Conservation (phyloP, 208 protist species). For the Porcisia deanei region DNA sequence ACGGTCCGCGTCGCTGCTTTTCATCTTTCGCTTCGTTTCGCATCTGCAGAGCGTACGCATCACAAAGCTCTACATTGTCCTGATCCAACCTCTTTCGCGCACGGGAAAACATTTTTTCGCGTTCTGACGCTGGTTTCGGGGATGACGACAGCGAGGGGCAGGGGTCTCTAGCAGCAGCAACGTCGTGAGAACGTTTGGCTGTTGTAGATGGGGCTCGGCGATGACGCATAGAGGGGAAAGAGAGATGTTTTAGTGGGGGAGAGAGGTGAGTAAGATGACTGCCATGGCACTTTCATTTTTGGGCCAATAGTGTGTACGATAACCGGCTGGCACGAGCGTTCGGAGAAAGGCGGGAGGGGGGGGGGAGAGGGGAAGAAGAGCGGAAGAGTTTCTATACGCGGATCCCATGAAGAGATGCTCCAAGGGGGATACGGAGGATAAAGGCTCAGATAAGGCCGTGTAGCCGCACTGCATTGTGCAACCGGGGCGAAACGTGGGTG, state of each 20-base stretch:
- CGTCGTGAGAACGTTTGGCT: background rate
- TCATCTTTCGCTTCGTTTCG: conserved; percentile 8
- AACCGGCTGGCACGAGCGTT: background rate
- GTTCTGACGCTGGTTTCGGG: background rate
- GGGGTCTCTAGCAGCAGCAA: background rate
- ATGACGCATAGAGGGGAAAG: background rate
- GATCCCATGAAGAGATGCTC: background rate
- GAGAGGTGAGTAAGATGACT: background rate
- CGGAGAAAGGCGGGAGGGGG: too few relatives aligned
- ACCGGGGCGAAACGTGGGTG: background rate
- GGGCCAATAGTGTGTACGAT: background rate
- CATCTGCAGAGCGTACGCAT: conserved; percentile 12
- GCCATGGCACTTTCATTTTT: background rate
- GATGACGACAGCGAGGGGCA: background rate
- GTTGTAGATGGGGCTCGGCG: background rate
- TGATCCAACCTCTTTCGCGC: background rate
- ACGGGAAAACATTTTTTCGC: background rate
- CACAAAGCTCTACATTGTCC: conserved; percentile 6
- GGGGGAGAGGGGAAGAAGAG: background rate
- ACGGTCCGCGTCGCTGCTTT: background rate
- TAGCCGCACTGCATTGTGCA: too few relatives aligned
- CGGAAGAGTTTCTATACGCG: background rate
- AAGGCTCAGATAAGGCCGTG: too few relatives aligned
- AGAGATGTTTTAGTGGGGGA: background rate
- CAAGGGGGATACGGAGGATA: background rate